A percentile compares a stretch with the other conserved stretches of the same genome.
phyloP scores from a whole-genome alignment of 108 stramenopile species.

The Discostella stelligeroides region DNA sequence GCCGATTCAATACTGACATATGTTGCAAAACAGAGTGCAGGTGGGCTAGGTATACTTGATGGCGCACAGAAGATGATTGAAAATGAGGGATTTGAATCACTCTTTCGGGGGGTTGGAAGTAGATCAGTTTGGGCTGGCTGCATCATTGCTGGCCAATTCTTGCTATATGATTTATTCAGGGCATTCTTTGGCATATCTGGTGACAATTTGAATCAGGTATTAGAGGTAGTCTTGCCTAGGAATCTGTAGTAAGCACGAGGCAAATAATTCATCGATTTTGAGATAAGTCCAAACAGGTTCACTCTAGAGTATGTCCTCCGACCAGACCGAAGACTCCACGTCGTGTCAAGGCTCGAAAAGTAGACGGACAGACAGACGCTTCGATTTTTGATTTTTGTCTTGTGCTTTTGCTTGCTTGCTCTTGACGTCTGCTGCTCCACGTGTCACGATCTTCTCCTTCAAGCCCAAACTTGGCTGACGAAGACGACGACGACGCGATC shows the following conservation, averaged over 20 bases:
- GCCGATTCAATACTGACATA: slow-evolving; percentile 86
- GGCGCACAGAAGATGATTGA: slow-evolving; percentile 74
- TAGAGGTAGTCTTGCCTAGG: slow-evolving; percentile 38
- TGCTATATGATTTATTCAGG: slow-evolving; percentile 92
- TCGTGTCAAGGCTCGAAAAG: too few relatives aligned
- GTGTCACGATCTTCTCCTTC: not conserved
- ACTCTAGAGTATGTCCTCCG: too few relatives aligned
- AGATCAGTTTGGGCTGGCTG: slow-evolving; percentile 91
- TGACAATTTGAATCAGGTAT: slow-evolving; percentile 85
- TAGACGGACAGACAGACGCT: too few relatives aligned
- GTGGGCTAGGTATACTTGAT: slow-evolving; percentile 60
- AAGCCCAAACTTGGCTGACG: not conserved
- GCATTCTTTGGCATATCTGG: slow-evolving; percentile 75
- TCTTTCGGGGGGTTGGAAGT: slow-evolving; percentile 90
- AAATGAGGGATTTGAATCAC: slow-evolving; percentile 62
- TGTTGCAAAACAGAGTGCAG: slow-evolving; percentile 64
- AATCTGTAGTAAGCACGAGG: too few relatives aligned
- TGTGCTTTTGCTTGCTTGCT: too few relatives aligned
- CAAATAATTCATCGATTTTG: too few relatives aligned
- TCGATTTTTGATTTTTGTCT: too few relatives aligned
- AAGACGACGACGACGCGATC: too few relatives aligned
- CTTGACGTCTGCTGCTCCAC: not conserved
- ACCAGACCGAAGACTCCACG: too few relatives aligned
- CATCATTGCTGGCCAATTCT: slow-evolving; percentile 92
- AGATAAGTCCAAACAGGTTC: too few relatives aligned